phyloP scores from a whole-genome alignment of 2,329 filamentous ascomycete species.

The Fusarium protoensiforme region DNA sequence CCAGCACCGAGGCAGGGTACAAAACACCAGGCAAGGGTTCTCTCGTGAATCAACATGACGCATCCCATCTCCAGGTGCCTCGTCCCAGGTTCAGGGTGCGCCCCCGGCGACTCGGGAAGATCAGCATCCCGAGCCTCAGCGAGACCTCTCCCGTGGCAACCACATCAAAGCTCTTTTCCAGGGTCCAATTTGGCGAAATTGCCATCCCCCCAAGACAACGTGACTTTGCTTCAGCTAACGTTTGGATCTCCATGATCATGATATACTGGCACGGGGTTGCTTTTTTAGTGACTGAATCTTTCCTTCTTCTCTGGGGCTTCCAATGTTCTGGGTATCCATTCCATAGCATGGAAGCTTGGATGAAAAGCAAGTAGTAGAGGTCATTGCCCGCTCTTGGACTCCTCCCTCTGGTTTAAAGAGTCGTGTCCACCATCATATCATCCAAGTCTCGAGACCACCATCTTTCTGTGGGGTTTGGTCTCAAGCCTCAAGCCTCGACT shows the following conservation, averaged over 20 bases:
- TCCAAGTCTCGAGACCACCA: not conserved
- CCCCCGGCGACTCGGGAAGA: conserved; percentile 29
- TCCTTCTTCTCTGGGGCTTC: not conserved
- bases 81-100: conserved; percentile 10
- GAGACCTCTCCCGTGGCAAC: conserved; percentile 16
- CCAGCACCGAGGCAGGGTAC: not conserved
- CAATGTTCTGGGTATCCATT: not conserved
- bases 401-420: not conserved
- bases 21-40: not conserved
- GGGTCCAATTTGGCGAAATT: conserved; percentile 35
- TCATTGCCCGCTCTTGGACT: not conserved
- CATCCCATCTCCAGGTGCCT: not conserved
- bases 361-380: not conserved
- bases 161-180: not conserved
- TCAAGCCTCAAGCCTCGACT: not conserved
- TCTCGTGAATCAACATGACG: conserved; percentile 9
- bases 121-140: conserved; percentile 31
- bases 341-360: not conserved
- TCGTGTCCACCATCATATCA: not conserved
- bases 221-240: conserved; percentile 19
- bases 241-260: conserved; percentile 15
- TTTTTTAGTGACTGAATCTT: not conserved
- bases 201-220: conserved; percentile 15
- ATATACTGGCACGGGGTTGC: not conserved
- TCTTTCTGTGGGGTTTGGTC: not conserved